These are phyloP conservation scores for Sphaerulina populicola DNA, from an alignment of 2,329 filamentous ascomycete species.

Conservation along the genomic window DNA sequence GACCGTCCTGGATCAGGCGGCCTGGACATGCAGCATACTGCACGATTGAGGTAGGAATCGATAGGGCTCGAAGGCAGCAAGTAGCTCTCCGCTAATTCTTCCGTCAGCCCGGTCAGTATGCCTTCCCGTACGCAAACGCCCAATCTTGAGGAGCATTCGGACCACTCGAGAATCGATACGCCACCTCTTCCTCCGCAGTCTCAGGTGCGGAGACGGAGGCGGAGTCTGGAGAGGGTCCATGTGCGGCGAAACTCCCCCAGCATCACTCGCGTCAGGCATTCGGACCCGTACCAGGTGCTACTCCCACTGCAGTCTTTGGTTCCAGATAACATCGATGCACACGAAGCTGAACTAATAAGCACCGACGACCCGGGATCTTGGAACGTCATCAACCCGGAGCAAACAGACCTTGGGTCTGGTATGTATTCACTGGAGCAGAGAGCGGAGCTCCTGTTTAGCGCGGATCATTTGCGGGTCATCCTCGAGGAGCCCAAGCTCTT, in stretches of 20 bases:
- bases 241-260: not conserved
- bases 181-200: too few species aligned
- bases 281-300: slow-evolving; percentile 5
- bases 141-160: too few species aligned
- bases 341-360: slow-evolving; percentile 5
- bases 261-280: not conserved
- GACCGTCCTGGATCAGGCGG: too few species aligned
- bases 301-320: slow-evolving; percentile 8
- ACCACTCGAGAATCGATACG: too few species aligned
- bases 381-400: slow-evolving; percentile 11
- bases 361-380: slow-evolving; percentile 15
- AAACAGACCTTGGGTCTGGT: slow-evolving; percentile 18
- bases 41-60: too few species aligned
- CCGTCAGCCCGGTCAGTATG: too few species aligned
- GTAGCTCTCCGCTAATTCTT: too few species aligned
- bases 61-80: too few species aligned
- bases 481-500: slow-evolving; percentile 12
- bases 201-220: too few species aligned
- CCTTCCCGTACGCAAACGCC: too few species aligned
- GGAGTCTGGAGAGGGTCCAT: not conserved
- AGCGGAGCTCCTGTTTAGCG: slow-evolving; percentile 12
- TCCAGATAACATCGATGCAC: slow-evolving; percentile 7
- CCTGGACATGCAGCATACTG: too few species aligned
- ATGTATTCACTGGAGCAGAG: slow-evolving; percentile 13
- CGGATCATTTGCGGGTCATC: slow-evolving; percentile 13